Evolutionary conservation across 2,329 filamentous ascomycete genomes (phyloP).

Genomic region (Fusarium sp.): DNA sequence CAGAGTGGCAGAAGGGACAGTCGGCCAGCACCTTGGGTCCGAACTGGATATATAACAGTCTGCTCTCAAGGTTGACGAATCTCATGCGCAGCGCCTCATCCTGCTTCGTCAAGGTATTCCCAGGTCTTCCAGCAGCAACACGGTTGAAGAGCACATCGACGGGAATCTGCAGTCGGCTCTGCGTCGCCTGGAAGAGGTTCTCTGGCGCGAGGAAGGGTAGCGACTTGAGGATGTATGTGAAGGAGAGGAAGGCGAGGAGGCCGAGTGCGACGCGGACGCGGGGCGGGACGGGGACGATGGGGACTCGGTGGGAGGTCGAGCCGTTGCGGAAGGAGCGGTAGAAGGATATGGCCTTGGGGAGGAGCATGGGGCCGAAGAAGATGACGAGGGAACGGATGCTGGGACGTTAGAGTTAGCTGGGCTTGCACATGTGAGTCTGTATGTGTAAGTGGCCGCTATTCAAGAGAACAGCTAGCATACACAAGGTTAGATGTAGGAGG

Average conservation of each 20-base stretch:
- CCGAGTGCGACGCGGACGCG: conserved; percentile 68
- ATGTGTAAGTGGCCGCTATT: conserved; percentile 10
- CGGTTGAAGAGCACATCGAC: conserved; percentile 86
- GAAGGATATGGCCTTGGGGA: conserved; percentile 74
- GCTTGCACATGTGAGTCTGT: conserved; percentile 6
- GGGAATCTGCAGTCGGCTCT: conserved; percentile 87
- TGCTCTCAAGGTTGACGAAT: conserved; percentile 77
- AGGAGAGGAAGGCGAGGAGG: conserved; percentile 65
- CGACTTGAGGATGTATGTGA: conserved; percentile 66
- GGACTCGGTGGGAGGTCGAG: conserved; percentile 57
- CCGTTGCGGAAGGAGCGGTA: conserved; percentile 68
- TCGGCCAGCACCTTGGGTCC: conserved; percentile 79
- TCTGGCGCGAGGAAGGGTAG: conserved; percentile 77
- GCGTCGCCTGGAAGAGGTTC: conserved; percentile 84
- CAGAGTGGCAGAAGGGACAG: conserved; percentile 86
- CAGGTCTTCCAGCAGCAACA: conserved; percentile 68
- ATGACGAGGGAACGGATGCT: conserved; percentile 68
- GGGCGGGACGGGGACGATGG: conserved; percentile 67
- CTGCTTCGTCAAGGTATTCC: conserved; percentile 59
- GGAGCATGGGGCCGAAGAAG: conserved; percentile 77
- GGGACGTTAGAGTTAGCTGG: conserved; percentile 22
- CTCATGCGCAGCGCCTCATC: conserved; percentile 77
- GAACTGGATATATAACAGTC: conserved; percentile 85
- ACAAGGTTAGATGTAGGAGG: too few relatives aligned
- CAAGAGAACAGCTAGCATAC: not conserved